phyloP scores from a whole-genome alignment of 106 monocot species.

The Agapanthus africanus region DNA sequence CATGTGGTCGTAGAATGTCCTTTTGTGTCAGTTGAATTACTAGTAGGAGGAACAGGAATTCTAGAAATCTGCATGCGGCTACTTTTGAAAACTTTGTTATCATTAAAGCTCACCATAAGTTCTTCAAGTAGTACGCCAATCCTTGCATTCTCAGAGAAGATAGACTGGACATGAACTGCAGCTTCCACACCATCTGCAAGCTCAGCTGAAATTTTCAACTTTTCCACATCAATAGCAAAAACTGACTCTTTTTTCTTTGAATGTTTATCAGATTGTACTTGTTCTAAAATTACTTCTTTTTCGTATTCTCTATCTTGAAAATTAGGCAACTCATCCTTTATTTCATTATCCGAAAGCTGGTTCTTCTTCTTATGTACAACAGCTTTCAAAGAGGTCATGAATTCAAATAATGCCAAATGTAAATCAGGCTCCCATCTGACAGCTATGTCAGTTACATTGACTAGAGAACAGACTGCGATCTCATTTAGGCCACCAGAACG shows the following conservation, averaged over 20 bases:
- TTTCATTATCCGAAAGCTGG: constrained; percentile 31
- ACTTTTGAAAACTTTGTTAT: constrained; percentile 63
- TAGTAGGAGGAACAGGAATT: constrained; percentile 52
- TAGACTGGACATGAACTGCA: constrained; percentile 65
- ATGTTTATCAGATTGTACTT: constrained; percentile 40
- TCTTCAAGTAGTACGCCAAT: constrained; percentile 88
- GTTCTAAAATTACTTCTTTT: constrained; percentile 32
- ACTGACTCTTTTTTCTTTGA: constrained; percentile 56
- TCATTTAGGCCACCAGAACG: constrained; percentile 74
- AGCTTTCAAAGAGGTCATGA: constrained; percentile 43
- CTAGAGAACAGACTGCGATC: constrained; percentile 65
- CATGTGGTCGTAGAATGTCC: constrained; percentile 35
- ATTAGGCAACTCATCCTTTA: constrained; percentile 23
- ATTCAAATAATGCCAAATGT: constrained; percentile 67
- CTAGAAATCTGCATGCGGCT: constrained; percentile 88
- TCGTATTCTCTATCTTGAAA: constrained; percentile 15
- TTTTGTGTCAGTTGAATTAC: constrained; percentile 40
- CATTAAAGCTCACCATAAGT: constrained; percentile 62
- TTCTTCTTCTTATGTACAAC: constrained; percentile 41
- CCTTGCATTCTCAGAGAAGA: constrained; percentile 94
- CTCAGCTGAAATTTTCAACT: constrained; percentile 72
- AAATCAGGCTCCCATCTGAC: constrained; percentile 94
- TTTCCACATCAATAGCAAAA: constrained; percentile 85
- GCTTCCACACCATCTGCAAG: constrained; percentile 94
- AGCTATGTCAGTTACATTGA: constrained; percentile 76